These are phyloP conservation scores for Trametes punicea DNA, from an alignment of 768 basidiomycete genomes.

Conservation along the genomic window DNA sequence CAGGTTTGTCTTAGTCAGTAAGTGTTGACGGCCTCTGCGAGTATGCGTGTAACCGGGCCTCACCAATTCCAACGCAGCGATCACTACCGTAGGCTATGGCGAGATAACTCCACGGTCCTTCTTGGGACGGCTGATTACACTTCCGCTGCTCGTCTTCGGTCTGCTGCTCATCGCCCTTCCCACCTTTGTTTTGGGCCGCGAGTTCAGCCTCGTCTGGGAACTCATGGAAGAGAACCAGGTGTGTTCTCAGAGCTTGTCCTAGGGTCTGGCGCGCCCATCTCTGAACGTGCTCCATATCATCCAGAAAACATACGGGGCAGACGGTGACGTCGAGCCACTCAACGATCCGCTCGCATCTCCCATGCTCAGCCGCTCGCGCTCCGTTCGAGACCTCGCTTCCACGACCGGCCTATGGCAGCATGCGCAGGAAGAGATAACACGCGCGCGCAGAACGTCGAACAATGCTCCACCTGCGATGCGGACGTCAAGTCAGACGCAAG, in stretches of 20 bases:
- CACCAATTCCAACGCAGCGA: slow-evolving; percentile 43
- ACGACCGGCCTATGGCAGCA: slow-evolving; percentile 16
- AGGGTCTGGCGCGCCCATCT: not conserved
- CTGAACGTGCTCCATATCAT: not conserved
- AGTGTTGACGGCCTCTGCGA: slow-evolving; percentile 33
- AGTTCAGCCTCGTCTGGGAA: slow-evolving; percentile 91
- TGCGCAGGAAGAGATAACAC: slow-evolving; percentile 11
- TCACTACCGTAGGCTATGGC: slow-evolving; percentile 88
- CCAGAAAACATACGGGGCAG: slow-evolving; percentile 10
- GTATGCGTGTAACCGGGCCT: not conserved
- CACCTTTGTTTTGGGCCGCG: slow-evolving; percentile 86
- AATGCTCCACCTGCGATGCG: slow-evolving; percentile 1
- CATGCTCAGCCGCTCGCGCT: slow-evolving; percentile 14
- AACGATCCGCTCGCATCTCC: slow-evolving; percentile 20
- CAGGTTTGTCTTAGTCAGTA: slow-evolving; percentile 77
- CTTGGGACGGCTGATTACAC: slow-evolving; percentile 80
- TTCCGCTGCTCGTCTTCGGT: slow-evolving; percentile 85
- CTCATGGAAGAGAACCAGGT: slow-evolving; percentile 58
- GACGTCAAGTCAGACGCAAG: slow-evolving; percentile 21
- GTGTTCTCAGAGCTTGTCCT: slow-evolving; percentile 13
- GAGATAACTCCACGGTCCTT: slow-evolving; percentile 88
- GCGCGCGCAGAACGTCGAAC: slow-evolving; percentile 10
- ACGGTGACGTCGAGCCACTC: slow-evolving; percentile 10
- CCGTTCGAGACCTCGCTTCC: slow-evolving; percentile 7
- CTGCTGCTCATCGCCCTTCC: slow-evolving; percentile 87